Percentiles rank a stretch among this genome's conserved stretches.
phyloP scores from a whole-genome alignment of 345 rosid genomes.

The Rhizophora mangle region DNA sequence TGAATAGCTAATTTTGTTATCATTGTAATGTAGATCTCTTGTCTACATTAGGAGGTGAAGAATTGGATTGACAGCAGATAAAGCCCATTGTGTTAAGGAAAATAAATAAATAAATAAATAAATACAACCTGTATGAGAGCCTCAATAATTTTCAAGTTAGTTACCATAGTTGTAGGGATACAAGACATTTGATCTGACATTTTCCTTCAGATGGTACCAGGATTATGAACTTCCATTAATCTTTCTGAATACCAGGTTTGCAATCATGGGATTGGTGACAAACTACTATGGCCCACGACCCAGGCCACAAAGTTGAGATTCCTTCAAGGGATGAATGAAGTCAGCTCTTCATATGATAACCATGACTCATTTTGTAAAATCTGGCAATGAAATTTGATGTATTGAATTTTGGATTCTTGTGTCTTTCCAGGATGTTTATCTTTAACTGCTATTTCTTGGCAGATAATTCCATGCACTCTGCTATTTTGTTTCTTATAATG shows the following conservation, averaged over 20 bases:
- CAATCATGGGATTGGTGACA: constrained; percentile 93
- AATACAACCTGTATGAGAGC: too few species aligned
- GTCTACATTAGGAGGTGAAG: too few species aligned
- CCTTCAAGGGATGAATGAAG: background rate
- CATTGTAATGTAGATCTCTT: too few species aligned
- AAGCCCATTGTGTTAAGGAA: too few species aligned
- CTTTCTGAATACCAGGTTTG: constrained; percentile 59
- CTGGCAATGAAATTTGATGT: background rate
- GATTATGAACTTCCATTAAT: background rate
- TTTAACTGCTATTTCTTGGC: too few species aligned
- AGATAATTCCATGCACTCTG: background rate
- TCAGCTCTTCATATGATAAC: background rate
- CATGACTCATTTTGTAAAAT: background rate
- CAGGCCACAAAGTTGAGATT: constrained; percentile 36
- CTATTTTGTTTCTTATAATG: too few species aligned
- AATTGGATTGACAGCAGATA: too few species aligned
- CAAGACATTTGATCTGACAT: background rate
- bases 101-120: too few species aligned
- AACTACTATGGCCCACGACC: constrained; percentile 89
- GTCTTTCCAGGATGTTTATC: background rate
- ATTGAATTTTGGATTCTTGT: background rate
- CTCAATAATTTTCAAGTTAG: background rate
- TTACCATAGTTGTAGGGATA: background rate
- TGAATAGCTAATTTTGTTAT: too few species aligned
- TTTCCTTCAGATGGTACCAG: background rate